Evolutionary conservation across 225 moss, liverwort and hornwort genomes (phyloP).

Genomic region (Bryoerythrophyllum caledonicum): DNA sequence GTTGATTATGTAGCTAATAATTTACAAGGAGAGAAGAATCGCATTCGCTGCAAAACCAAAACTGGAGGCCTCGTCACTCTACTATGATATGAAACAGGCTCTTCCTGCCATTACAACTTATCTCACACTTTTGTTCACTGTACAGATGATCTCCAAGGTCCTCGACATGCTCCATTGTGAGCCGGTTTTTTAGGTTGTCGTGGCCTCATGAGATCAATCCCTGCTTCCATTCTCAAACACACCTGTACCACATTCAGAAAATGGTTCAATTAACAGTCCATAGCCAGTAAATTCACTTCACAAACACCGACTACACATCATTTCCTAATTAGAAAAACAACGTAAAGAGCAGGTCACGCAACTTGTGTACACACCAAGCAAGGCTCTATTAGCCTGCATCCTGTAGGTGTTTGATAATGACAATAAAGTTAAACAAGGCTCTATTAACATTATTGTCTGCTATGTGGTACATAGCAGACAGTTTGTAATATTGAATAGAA

Average conservation of each 20-base stretch:
- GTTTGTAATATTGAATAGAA: too few relatives aligned
- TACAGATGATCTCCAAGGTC: neutral
- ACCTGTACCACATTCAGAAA: slow-evolving; percentile 25
- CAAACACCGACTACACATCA: neutral
- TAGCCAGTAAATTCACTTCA: slow-evolving; percentile 9
- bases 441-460: too few relatives aligned
- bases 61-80: neutral
- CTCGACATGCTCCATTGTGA: neutral
- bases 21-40: slow-evolving; percentile 14
- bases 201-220: neutral
- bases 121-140: neutral
- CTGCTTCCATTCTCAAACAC: slow-evolving; percentile 29
- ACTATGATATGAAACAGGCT: neutral
- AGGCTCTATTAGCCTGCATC: too few relatives aligned
- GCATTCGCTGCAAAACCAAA: slow-evolving; percentile 11
- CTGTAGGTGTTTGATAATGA: too few relatives aligned
- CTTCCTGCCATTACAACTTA: slow-evolving; percentile 14
- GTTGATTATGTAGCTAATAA: slow-evolving; percentile 11
- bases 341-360: neutral
- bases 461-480: too few relatives aligned
- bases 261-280: neutral
- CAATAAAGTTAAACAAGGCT: too few relatives aligned
- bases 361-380: too few relatives aligned
- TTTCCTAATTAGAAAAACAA: neutral
- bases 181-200: neutral